Evolutionary conservation across 305 asterid genomes (phyloP), one percentile per base, ranked within the genome.

Genomic region (Fraxinus sp.): DNA sequence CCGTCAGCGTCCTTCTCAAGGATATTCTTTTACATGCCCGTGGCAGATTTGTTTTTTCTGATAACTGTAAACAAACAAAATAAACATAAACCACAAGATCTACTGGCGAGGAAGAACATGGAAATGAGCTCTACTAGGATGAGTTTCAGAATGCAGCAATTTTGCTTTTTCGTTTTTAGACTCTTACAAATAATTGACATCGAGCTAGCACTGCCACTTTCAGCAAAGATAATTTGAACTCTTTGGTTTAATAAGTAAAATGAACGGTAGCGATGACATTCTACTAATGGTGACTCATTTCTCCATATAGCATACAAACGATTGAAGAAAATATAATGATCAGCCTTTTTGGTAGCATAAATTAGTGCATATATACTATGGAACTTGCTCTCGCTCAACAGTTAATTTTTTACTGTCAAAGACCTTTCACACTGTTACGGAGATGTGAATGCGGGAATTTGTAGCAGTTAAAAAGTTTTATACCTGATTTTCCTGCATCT

Each of bases 401-500:
- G 18, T 13, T 70, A 9, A 30, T 70, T 30, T 70, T 28, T 30
- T 70, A 70, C 18, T 70, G 9, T 14, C 75, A n/a, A 70, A 70
- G 76, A 70, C 20, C 22, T 70, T 70, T 28, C 76, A 70, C 32
- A 5, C 16, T 16, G 33, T 10, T 74, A 11, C 14, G 55, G 10
- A 46, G 26, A 68, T 24, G 37, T 0, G 5, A 71, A 18, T 52
- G 30, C 86, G 84, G 22, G 33, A 79, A 75, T 46, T 84, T 88
- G 43, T 0, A 39, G 14, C 7, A 66, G 0, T n/a, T 62, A 76
- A 70, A 70, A 68, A 80, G 33, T 37, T 32, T 28, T 20, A 62
- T 88, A 95, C 98, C 98, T 91, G 91, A 84, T 89, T 88, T 86
- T 93, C 92, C 91, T 92, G 97, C 95, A 85, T 89, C 91, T 95